These are phyloP conservation scores for Umbelopsis vinacea DNA, from an alignment of 192 early-diverging fungal species.

Conservation along the genomic window DNA sequence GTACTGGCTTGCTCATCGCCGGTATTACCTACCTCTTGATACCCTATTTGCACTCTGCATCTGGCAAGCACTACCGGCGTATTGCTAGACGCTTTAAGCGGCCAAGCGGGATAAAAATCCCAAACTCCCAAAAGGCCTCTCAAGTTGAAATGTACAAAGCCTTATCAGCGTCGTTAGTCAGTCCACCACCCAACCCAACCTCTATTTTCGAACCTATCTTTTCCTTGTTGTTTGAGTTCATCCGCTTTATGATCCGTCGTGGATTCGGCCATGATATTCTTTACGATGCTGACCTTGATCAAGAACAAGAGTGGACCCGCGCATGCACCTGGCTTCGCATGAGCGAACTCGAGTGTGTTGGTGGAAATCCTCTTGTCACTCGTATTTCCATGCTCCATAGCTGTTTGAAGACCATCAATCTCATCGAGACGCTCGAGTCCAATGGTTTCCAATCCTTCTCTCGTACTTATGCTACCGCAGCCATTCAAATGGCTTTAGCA, in stretches of 20 bases:
- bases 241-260: conserved; percentile 29
- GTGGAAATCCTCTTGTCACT: conserved; percentile 30
- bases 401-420: conserved; percentile 37
- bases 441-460: conserved; percentile 26
- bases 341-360: conserved; percentile 42
- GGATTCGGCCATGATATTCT: conserved; percentile 32
- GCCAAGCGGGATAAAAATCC: background rate
- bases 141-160: conserved; percentile 20
- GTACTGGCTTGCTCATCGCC: background rate
- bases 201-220: background rate
- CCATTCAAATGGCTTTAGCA: conserved; percentile 34
- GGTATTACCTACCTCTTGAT: background rate
- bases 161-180: conserved; percentile 18
- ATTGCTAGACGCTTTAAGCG: conserved; percentile 20
- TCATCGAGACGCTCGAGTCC: conserved; percentile 36
- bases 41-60: background rate
- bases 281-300: conserved; percentile 14
- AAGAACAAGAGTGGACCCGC: conserved; percentile 30
- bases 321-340: conserved; percentile 39
- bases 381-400: conserved; percentile 32
- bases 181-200: background rate
- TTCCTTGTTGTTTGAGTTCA: conserved; percentile 18
- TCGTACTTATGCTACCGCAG: conserved; percentile 43
- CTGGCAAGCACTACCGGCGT: conserved; percentile 6
- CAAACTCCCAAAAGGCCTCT: background rate